A percentile compares a stretch with the other conserved stretches of the same genome.
phyloP scores from a whole-genome alignment of 345 rosid genomes.

The Erysimum cheiranthoides region DNA sequence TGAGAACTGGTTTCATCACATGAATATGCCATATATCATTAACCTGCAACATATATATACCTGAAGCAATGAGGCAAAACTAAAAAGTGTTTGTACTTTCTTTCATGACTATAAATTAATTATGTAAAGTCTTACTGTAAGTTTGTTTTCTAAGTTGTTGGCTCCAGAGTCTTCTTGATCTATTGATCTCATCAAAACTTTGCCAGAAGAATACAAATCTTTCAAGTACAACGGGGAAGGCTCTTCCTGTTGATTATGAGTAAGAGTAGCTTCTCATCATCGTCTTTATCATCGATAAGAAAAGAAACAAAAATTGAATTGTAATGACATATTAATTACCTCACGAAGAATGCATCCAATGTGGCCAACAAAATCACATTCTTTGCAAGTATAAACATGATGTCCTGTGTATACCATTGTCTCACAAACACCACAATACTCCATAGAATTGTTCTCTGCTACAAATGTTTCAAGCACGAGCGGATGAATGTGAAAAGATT shows the following conservation, averaged over 20 bases:
- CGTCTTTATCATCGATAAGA: no score
- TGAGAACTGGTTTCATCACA: neutral
- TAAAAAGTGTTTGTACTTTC: no score
- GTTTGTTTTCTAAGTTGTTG: conserved; percentile 1
- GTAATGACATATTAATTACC: conserved; percentile 11
- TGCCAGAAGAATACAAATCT: neutral
- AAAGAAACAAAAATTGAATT: neutral
- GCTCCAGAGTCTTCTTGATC: neutral
- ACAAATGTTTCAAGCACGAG: neutral
- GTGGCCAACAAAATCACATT: conserved; percentile 37
- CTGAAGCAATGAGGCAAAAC: neutral
- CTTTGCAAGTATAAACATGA: conserved; percentile 29
- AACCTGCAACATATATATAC: conserved; percentile 4
- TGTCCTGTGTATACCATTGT: neutral
- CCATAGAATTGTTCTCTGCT: neutral
- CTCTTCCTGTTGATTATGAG: no score
- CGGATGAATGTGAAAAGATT: conserved; percentile 21
- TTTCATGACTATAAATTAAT: no score
- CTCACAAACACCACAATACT: conserved; percentile 39
- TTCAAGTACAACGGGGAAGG: no score
- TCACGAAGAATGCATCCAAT: conserved; percentile 33
- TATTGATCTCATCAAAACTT: neutral
- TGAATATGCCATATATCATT: neutral
- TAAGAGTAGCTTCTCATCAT: no score
- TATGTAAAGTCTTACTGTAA: neutral